Evolutionary conservation across 2,329 filamentous ascomycete species (phyloP), one percentile per base, ranked within the genome.

Genomic region (Cyanodermella asteris): DNA sequence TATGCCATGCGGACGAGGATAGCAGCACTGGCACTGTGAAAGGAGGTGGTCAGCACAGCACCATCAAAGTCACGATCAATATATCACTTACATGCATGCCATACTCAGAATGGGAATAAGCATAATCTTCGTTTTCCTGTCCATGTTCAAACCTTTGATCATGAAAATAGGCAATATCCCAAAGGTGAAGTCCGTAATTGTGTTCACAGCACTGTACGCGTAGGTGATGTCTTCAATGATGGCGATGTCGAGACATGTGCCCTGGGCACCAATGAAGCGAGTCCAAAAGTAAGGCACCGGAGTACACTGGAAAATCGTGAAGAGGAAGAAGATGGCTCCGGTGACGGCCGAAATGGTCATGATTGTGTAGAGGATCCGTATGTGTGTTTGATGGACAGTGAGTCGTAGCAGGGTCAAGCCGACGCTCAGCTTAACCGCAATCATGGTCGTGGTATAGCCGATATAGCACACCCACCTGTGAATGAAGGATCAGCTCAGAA

Each of bases 131-230:
- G 55, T 58, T 28, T 47, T 51, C 6, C 32, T 35, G 22, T 55
- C 55, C 55, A 71, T 65, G 28, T 66, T 55, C 15, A 69, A 39
- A 14, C 55, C 51, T 46, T 51, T 59, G 2, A 71, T 50, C 4
- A 72, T 45, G 30, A 59, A 57, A 6, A 60, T 50, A 1, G 61
- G 61, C 4, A 66, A 38, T 23, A 64, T 47, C n/a, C 55, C 49
- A 9, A 64, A 39, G 3, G 54, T 56, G 23, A 62, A 55, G 37
- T 66, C 61, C 27, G 56, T 56, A 10, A 51, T 40, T 19, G 50
- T 43, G 12, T 52, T 49, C 11, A 52, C 50, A 3, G 45, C 51
- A 32, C 58, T 61, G 39, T 64, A 62, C 3, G 59, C 39, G 28
- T 62, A 61, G 5, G 55, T 59, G 16, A 66, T 49, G 13, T 44